Evolutionary conservation across 1,139 yeast genomes (phyloP), one percentile per base, ranked within the genome.

Genomic region (Candida sp.): DNA sequence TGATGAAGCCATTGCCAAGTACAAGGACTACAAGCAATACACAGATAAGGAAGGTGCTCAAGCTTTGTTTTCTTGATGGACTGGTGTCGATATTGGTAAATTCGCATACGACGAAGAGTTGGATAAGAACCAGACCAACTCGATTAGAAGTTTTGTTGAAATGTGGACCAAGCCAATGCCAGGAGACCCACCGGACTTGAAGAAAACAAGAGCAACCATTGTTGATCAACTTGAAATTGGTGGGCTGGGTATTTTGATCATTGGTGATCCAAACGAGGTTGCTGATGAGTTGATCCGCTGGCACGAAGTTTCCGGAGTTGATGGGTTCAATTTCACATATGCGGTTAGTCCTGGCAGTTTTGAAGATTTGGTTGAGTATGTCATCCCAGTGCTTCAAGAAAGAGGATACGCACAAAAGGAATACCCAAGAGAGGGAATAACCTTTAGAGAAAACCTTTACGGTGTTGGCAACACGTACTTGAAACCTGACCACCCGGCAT

Each of bases 41-140:
- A 63, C 67, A 11, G 77, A 72, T 52, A 42, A 59, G 2, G 73
- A 71, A 45, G 77, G 77, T 7, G 70, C 75, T 3, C 69, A 70
- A 47, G 74, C 73, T 1, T 62, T 71, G 42, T 62, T 70, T 47
- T 64, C 74, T 39, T 72, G 72, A 5, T 69, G 72, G 69, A 67
- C 74, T 0, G 73, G 73, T 22, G 64, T 69, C 43, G 74, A 71
- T 51, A 56, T 71, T 26, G 62, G 63, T n/a, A 53, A 68, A 47
- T 70, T 59, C 52, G 68, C 53, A 22, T 57, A 60, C 55, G 70
- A 70, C 39, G 66, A 70, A 49, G 72, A 67, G 48, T 56, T 70
- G 33, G 55, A 55, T 44, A 58, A 67, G 39, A 69, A 63, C 35
- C 68, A 63, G 47, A 58, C 58, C 51, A 69, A 68, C 52, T 69